Evolutionary conservation across 208 protist species (phyloP).

Genomic region (Phytomonas sp.): DNA sequence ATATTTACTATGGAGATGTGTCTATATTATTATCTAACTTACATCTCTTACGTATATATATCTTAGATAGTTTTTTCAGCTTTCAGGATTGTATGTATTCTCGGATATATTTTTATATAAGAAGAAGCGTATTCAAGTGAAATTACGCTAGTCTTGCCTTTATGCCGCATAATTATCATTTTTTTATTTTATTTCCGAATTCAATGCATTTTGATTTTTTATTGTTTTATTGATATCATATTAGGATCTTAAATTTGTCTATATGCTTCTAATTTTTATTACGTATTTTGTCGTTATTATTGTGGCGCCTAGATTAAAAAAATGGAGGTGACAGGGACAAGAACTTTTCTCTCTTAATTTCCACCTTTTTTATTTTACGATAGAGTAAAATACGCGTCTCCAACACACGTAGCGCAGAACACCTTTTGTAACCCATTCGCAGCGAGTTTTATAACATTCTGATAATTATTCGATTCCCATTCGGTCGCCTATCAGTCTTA

Average conservation of each 20-base stretch:
- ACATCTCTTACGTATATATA: no score
- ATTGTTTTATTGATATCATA: neutral
- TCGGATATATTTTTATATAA: neutral
- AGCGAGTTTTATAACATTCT: neutral
- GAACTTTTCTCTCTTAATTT: neutral
- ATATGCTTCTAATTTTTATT: neutral
- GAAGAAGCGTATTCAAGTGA: neutral
- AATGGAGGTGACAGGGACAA: neutral
- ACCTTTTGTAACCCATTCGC: neutral
- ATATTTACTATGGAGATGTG: neutral
- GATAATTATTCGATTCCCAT: neutral
- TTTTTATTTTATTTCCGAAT: neutral
- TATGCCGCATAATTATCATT: neutral
- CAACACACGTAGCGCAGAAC: neutral
- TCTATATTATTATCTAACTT: neutral
- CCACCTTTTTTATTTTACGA: neutral
- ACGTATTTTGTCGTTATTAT: neutral
- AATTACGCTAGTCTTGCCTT: neutral
- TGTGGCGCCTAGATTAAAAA: neutral
- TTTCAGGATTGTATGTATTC: neutral
- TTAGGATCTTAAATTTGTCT: neutral
- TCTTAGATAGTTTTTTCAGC: neutral
- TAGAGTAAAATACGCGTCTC: neutral
- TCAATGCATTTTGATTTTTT: slow-evolving; percentile 6
- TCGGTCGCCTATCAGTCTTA: neutral